Evolutionary conservation across 495 filamentous ascomycete genomes (phyloP), one percentile per base, ranked within the genome.

Genomic region (Choiromyces venosus): DNA sequence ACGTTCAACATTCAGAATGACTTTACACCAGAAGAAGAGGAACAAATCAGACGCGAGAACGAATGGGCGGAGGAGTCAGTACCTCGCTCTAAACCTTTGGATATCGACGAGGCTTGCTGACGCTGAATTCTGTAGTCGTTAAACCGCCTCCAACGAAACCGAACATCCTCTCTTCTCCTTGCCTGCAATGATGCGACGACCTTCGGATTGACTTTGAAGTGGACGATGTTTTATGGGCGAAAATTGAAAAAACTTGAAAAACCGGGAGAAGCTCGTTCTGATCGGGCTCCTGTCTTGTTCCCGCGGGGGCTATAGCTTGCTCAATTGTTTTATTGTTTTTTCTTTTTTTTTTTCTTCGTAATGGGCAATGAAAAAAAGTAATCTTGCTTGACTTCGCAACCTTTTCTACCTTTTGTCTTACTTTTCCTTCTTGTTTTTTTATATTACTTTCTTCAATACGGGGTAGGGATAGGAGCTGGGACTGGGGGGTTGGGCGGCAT

Each of bases 1-100:
- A 92, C 91, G 4, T 93, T 93, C 85, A 93, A 92, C 81, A 93
- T 93, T 78, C 90, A 90, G 76, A 93, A 93, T 80, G 91, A 93
- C 82, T 93, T 93, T 83, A 92, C 91, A 0, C 88, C 91, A 1
- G 91, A 93, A 82, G 91, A 93, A 83, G 91, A 93, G 83, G 91
- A 93, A 80, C 91, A 93, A 83, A 93, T 93, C 79, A 88, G 91
- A 46, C 89, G 91, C 37, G 91, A 93, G 86, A 93, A 93, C 82
- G 91, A 93, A 84, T 93, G 91, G 91, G 91, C 91, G 65, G 91
- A 93, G 86, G 91, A 93, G 83, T 81, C 74, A 81, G 79, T 76
- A 37, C 40, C 46, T 25, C 46, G 46, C 46, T 56, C 46, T 56
- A 25, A 56, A 56, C n/a, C 9, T 29, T 56, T 56, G 46, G 46